A percentile compares a stretch with the other conserved stretches of the same genome.
Evolutionary conservation across 495 filamentous ascomycete species (phyloP).

Genomic region (Oleoguttula mirabilis): DNA sequence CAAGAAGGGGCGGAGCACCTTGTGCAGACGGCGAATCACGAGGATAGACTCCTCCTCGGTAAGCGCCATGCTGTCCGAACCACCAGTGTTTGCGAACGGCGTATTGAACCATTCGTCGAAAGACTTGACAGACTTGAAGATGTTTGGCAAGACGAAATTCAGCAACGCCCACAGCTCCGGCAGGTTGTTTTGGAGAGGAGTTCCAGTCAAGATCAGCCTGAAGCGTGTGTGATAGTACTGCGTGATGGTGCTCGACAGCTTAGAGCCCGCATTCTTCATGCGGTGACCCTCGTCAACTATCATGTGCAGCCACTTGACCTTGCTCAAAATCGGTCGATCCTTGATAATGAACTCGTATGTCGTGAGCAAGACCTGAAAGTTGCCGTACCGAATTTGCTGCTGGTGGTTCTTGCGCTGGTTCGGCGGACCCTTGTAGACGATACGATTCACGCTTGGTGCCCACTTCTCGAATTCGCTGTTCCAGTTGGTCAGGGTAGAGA

Average conservation of each 20-base stretch:
- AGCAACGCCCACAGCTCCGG: slow-evolving; percentile 93
- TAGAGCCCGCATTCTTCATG: slow-evolving; percentile 98
- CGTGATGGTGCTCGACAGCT: slow-evolving; percentile 86
- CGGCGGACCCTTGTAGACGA: slow-evolving; percentile 96
- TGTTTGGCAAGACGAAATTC: slow-evolving; percentile 95
- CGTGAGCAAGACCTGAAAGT: slow-evolving; percentile 91
- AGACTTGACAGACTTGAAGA: slow-evolving; percentile 98
- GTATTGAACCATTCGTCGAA: slow-evolving; percentile 99
- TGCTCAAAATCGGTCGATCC: slow-evolving; percentile 83
- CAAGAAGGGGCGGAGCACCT: slow-evolving; percentile 93
- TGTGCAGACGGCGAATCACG: slow-evolving; percentile 94
- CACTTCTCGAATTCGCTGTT: slow-evolving; percentile 98
- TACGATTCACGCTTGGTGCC: slow-evolving; percentile 71
- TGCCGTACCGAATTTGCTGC: slow-evolving; percentile 82
- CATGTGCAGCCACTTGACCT: slow-evolving; percentile 99
- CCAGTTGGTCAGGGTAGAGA: slow-evolving; percentile 97
- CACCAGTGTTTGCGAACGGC: slow-evolving; percentile 94
- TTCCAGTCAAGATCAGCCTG: slow-evolving; percentile 93
- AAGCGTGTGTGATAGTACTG: slow-evolving; percentile 90
- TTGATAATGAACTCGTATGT: slow-evolving; percentile 99
- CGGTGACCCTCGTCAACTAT: slow-evolving; percentile 98
- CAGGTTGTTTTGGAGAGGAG: slow-evolving; percentile 92
- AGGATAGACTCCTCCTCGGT: slow-evolving; percentile 99
- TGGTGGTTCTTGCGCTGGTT: slow-evolving; percentile 80
- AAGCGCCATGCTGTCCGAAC: slow-evolving; percentile 95